Conservation (phyloP, 352 stramenopile species). For the Ochromonadaceae sp. region DNA sequence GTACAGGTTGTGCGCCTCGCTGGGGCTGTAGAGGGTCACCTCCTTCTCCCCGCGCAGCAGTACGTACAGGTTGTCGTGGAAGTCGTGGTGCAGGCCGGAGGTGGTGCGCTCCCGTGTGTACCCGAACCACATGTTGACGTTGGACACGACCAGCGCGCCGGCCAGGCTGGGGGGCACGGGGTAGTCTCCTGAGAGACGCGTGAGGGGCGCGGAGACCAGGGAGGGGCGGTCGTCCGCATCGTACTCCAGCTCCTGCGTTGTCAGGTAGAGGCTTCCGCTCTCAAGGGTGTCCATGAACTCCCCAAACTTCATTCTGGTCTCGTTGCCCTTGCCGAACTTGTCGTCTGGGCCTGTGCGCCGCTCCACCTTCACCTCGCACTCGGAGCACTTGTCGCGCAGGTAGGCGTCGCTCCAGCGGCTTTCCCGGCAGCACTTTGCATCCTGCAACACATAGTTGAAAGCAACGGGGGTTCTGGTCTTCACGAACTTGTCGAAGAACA, state of each 20-base stretch:
- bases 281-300: slow-evolving; percentile 48
- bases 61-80: slow-evolving; percentile 97
- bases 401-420: no score
- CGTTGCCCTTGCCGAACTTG: slow-evolving; percentile 50
- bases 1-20: slow-evolving; percentile 72
- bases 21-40: slow-evolving; percentile 80
- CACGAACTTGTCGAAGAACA: slow-evolving; percentile 9
- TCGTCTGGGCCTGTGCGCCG: no score
- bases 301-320: slow-evolving; percentile 53
- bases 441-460: no score
- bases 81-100: slow-evolving; percentile 90
- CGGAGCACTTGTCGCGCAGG: no score
- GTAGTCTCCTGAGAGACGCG: slow-evolving; percentile 43
- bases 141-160: slow-evolving; percentile 69
- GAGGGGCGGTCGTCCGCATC: slow-evolving; percentile 52
- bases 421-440: no score
- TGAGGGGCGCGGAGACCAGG: slow-evolving; percentile 62
- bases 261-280: slow-evolving; percentile 26
- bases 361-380: no score
- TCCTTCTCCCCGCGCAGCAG: slow-evolving; percentile 75
- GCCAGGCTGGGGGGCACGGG: slow-evolving; percentile 58
- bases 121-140: slow-evolving; percentile 94
- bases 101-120: slow-evolving; percentile 47
- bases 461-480: neutral
- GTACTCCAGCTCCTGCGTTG: slow-evolving; percentile 47